phyloP scores from a whole-genome alignment of 352 stramenopile genomes.

The Thraustochytrium aureum region DNA sequence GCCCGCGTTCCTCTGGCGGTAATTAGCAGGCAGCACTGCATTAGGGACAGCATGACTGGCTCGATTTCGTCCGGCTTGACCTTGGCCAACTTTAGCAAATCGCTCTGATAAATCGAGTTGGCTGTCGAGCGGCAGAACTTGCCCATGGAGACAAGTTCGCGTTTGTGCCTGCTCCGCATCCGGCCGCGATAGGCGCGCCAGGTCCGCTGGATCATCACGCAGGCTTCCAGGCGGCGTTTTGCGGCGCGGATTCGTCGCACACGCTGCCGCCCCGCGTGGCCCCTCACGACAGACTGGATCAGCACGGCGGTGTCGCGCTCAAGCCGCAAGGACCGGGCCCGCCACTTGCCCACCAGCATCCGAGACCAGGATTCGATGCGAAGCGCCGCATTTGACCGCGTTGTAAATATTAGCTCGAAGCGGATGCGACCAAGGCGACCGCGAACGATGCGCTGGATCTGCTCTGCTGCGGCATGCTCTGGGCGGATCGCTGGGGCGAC shows the following conservation, averaged over 20 bases:
- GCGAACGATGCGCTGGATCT: constrained; percentile 72
- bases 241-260: constrained; percentile 16
- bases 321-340: constrained; percentile 48
- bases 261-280: background rate
- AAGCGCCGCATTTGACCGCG: constrained; percentile 69
- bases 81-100: constrained; percentile 66
- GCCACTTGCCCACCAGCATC: constrained; percentile 57
- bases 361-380: constrained; percentile 68
- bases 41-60: constrained; percentile 1
- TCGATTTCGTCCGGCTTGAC: constrained; percentile 56
- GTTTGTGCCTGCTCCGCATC: constrained; percentile 65
- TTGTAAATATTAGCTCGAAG: constrained; percentile 67
- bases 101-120: constrained; percentile 58
- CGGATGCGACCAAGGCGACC: constrained; percentile 68
- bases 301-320: constrained; percentile 54
- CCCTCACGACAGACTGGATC: constrained; percentile 60
- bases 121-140: constrained; percentile 51
- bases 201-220: constrained; percentile 57
- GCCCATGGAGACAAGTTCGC: constrained; percentile 60
- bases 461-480: constrained; percentile 60
- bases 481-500: constrained; percentile 1
- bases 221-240: background rate
- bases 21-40: constrained; percentile 50
- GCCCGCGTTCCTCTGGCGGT: constrained; percentile 10
- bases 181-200: constrained; percentile 67